Evolutionary conservation across 2,329 filamentous ascomycete species (phyloP).

Genomic region (Periconia sp.): DNA sequence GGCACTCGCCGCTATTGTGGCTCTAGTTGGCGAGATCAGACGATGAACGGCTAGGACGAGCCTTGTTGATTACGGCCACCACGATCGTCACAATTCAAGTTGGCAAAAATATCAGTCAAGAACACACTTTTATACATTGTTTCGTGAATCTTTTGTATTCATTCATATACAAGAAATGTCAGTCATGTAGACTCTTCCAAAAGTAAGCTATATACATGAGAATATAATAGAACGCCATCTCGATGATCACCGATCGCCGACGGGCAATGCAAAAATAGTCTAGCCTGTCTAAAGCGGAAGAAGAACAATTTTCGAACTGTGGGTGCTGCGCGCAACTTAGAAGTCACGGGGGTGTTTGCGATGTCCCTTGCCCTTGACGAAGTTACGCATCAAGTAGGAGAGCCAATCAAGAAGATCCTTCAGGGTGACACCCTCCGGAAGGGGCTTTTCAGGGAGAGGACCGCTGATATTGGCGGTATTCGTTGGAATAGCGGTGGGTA

Average conservation of each 20-base stretch:
- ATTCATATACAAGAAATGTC: no score
- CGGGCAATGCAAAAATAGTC: not conserved
- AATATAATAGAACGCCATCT: not conserved
- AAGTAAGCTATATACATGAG: not conserved
- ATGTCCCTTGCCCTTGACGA: constrained; percentile 24
- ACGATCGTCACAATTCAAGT: no score
- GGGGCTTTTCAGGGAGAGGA: constrained; percentile 62
- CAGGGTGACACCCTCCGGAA: constrained; percentile 47
- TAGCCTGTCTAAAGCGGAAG: not conserved
- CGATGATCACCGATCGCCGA: not conserved
- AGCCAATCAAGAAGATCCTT: constrained; percentile 13
- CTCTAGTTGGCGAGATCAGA: no score
- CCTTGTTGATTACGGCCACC: no score
- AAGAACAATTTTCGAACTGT: not conserved
- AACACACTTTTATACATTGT: no score
- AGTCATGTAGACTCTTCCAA: not conserved
- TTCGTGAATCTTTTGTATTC: no score
- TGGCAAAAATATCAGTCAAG: no score
- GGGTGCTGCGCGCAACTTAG: not conserved
- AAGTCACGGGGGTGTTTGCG: constrained; percentile 9
- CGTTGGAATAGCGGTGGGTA: constrained; percentile 18
- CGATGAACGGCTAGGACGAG: no score
- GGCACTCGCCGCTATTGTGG: no score
- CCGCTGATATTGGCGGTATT: constrained; percentile 41
- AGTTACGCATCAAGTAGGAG: constrained; percentile 5